Evolutionary conservation across 2,329 filamentous ascomycete genomes (phyloP).

Genomic region (Xylariaceae sp.): DNA sequence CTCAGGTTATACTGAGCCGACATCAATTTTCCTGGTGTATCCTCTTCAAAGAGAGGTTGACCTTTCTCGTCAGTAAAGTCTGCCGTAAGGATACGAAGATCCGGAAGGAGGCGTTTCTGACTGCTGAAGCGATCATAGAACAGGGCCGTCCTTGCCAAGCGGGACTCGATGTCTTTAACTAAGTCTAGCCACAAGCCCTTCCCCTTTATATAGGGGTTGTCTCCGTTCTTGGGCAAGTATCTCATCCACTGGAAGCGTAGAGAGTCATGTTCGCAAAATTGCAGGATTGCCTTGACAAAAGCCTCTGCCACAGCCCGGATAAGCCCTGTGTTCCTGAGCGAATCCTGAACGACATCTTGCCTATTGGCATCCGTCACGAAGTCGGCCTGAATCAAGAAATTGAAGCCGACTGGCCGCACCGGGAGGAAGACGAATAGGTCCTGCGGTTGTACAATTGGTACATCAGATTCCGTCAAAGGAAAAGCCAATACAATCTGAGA

Average conservation of each 20-base stretch:
- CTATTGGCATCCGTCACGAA: constrained; percentile 47
- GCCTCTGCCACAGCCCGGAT: constrained; percentile 35
- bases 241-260: constrained; percentile 45
- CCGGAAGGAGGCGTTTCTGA: constrained; percentile 26
- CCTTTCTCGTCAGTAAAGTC: constrained; percentile 19
- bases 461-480: constrained; percentile 33
- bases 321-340: constrained; percentile 38
- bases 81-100: constrained; percentile 1
- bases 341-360: constrained; percentile 39
- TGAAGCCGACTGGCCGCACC: constrained; percentile 41
- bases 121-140: constrained; percentile 27
- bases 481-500: constrained; percentile 46
- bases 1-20: constrained; percentile 11
- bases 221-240: constrained; percentile 38
- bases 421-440: constrained; percentile 47
- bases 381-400: constrained; percentile 50
- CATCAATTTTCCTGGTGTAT: constrained; percentile 11
- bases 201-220: constrained; percentile 15
- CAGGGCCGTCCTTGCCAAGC: background rate
- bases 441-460: constrained; percentile 39
- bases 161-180: background rate
- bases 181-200: constrained; percentile 3
- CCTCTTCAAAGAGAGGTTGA: constrained; percentile 25
- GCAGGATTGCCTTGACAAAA: constrained; percentile 38
- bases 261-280: constrained; percentile 37